phyloP scores from a whole-genome alignment of 1,284 basidiomycete species.

The Sporisorium graminicola region DNA sequence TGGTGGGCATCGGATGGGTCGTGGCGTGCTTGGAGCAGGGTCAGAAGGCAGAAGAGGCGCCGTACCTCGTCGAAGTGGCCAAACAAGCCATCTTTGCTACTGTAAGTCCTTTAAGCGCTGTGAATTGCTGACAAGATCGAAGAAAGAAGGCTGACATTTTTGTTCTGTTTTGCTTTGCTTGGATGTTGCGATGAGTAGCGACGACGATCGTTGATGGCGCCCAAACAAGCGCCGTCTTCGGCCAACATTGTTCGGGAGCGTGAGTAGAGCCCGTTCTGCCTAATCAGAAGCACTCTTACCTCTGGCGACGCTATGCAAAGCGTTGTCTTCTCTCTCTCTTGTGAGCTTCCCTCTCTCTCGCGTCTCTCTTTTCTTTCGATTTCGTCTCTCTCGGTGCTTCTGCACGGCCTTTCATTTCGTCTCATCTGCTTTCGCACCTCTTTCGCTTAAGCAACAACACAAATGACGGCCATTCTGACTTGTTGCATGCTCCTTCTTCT shows the following conservation, averaged over 20 bases:
- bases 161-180: not conserved
- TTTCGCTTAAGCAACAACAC: not conserved
- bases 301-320: constrained; percentile 12
- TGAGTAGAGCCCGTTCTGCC: constrained; percentile 37
- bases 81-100: constrained; percentile 62
- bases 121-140: no score
- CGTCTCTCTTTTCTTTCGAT: constrained; percentile 50
- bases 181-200: constrained; percentile 15
- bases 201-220: constrained; percentile 50
- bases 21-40: constrained; percentile 54
- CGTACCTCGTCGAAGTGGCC: constrained; percentile 62
- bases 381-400: not conserved
- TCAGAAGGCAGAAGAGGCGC: constrained; percentile 51
- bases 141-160: not conserved
- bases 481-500: not conserved
- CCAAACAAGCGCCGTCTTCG: constrained; percentile 36
- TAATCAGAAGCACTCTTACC: no score
- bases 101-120: constrained; percentile 30
- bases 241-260: constrained; percentile 46
- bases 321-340: constrained; percentile 9
- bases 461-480: not conserved
- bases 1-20: constrained; percentile 63
- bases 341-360: constrained; percentile 68
- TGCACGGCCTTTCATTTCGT: not conserved
- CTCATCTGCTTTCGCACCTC: not conserved